Percentiles rank a stretch among this genome's conserved stretches.
phyloP scores from a whole-genome alignment of 2,329 filamentous ascomycete species.

The Cercospora citrullina region DNA sequence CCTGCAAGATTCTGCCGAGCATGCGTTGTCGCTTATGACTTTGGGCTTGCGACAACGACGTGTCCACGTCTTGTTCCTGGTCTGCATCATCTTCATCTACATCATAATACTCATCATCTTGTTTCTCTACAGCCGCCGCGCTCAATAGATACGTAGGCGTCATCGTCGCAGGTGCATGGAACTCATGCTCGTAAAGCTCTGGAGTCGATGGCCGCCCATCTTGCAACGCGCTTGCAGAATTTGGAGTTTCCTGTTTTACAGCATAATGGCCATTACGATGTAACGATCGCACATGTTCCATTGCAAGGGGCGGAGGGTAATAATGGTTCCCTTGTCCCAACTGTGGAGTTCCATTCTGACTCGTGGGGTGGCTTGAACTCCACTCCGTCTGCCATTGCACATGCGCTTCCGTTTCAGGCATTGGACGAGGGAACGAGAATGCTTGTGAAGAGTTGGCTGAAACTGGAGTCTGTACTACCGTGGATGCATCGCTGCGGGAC shows the following conservation, averaged over 20 bases:
- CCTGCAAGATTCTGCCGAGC: slow-evolving; percentile 32
- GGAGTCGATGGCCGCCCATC: slow-evolving; percentile 17
- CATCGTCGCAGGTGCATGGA: slow-evolving; percentile 15
- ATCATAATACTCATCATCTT: slow-evolving; percentile 54
- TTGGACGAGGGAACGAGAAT: neutral
- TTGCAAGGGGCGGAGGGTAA: neutral
- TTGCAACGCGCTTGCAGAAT: neutral
- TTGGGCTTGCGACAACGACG: slow-evolving; percentile 18
- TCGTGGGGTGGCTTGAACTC: neutral
- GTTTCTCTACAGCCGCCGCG: slow-evolving; percentile 46
- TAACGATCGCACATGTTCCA: neutral
- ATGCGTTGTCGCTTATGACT: slow-evolving; percentile 27
- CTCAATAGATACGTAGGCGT: slow-evolving; percentile 37
- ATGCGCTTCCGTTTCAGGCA: neutral
- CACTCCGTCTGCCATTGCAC: neutral
- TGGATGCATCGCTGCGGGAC: neutral
- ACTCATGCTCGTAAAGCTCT: slow-evolving; percentile 33
- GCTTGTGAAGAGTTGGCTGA: neutral
- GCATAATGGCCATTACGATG: neutral
- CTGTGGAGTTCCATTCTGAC: neutral
- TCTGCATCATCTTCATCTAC: slow-evolving; percentile 50
- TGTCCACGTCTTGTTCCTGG: slow-evolving; percentile 44
- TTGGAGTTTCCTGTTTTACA: neutral
- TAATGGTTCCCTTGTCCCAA: neutral
- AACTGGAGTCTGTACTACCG: neutral